Evolutionary conservation across 1,139 yeast genomes (phyloP).

Genomic region (Hyphopichia pseudoburtonii): DNA sequence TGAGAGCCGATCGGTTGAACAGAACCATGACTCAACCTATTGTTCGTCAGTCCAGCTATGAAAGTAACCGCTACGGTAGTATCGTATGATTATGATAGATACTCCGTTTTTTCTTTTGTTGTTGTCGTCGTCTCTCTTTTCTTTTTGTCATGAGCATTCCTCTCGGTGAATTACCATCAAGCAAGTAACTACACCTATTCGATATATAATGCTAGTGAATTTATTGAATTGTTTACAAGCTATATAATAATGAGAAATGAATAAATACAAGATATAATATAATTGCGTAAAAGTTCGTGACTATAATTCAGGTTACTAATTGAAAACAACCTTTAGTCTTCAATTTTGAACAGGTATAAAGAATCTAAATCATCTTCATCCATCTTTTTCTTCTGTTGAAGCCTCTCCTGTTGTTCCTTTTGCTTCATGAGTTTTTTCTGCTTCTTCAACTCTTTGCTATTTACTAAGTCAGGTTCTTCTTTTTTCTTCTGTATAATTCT

Average conservation of each 20-base stretch:
- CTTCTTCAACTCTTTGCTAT: conserved; percentile 19
- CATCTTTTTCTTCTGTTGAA: conserved; percentile 12
- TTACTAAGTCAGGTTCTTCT: conserved; percentile 6
- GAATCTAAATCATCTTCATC: conserved; percentile 41
- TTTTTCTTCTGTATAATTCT: conserved; percentile 11
- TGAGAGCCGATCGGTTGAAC: conserved; percentile 24
- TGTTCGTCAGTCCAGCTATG: conserved; percentile 6
- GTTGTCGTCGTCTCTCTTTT: too few relatives aligned
- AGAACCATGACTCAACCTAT: conserved; percentile 3
- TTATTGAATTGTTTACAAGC: too few relatives aligned
- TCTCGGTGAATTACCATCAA: too few relatives aligned
- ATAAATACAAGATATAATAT: background rate
- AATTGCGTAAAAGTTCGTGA: too few relatives aligned
- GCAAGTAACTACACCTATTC: too few relatives aligned
- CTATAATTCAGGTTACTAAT: background rate
- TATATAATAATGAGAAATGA: too few relatives aligned
- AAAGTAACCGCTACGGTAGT: conserved; percentile 25
- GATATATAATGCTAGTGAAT: too few relatives aligned
- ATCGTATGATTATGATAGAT: conserved; percentile 20
- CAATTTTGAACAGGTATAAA: conserved; percentile 43
- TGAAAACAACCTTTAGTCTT: conserved; percentile 22
- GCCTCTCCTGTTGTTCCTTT: conserved; percentile 13
- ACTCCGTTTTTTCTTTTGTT: too few relatives aligned
- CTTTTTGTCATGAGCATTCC: too few relatives aligned
- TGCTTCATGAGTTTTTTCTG: conserved; percentile 15